Evolutionary conservation across 108 stramenopile genomes (phyloP).

Genomic region (Aurantiochytrium sp.): DNA sequence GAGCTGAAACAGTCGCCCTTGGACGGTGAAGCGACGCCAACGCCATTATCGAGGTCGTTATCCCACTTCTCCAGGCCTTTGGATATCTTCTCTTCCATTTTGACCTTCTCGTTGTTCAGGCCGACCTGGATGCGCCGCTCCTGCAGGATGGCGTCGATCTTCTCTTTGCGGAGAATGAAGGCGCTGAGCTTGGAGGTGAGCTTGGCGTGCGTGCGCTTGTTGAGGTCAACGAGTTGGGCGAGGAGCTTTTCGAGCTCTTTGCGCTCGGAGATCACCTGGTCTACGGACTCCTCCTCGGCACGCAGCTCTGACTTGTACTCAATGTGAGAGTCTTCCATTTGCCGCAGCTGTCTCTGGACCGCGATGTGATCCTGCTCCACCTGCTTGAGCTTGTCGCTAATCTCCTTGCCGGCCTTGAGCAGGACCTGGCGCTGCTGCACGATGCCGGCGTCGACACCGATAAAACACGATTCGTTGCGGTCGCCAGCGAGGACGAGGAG

Average conservation of each 20-base stretch:
- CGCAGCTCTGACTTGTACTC: background rate
- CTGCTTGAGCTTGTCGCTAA: background rate
- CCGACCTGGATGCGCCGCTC: background rate
- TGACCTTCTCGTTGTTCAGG: background rate
- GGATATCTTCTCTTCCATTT: background rate
- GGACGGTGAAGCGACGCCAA: background rate
- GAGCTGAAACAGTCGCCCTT: background rate
- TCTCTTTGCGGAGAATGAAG: background rate
- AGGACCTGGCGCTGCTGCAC: background rate
- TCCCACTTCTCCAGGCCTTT: conserved; percentile 1
- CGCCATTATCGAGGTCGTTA: background rate
- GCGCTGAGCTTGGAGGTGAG: background rate
- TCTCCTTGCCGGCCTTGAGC: background rate
- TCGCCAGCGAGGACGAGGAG: conserved; percentile 9
- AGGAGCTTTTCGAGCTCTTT: background rate
- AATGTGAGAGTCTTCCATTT: background rate
- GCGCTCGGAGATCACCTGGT: background rate
- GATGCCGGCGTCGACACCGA: background rate
- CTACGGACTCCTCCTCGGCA: background rate
- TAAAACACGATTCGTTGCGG: background rate
- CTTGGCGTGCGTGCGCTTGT: conserved; percentile 17
- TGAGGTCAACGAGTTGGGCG: background rate
- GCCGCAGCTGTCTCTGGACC: background rate
- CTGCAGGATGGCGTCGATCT: background rate
- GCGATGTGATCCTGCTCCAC: background rate